Evolutionary conservation across 2,329 filamentous ascomycete genomes (phyloP), one percentile per base, ranked within the genome.

Genomic region (Stagonosporopsis vannaccii): DNA sequence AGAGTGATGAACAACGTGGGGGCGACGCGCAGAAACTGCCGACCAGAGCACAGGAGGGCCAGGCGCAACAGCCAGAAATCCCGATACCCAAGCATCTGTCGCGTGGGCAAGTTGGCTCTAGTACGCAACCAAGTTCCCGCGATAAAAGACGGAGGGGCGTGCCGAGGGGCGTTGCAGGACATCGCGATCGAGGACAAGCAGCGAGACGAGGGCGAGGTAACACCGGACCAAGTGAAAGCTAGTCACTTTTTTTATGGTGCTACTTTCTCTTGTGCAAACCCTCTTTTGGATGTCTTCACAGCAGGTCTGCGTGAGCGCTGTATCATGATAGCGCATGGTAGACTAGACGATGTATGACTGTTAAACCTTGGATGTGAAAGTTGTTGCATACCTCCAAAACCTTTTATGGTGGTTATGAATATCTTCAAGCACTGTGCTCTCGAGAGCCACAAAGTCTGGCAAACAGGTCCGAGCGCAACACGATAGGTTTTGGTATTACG

Each of bases 131-230:
- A 8, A n/a, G 20, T 5, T n/a, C 33, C 22, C 44, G 23, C 15
- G 35, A 22, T 8, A 46, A 39, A 22, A 28, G 11, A 12, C 17
- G 11, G 4, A 35, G 12, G 25, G 22, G 12, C 15, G 7, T 12
- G 28, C 22, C 36, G 12, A 30, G 28, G 11, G 35, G 50, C 15
- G 43, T 20, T 15, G 15, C 28, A 13, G 28, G 50, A 15, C n/a
- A 45, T n/a, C 41, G 49, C n/a, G 49, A 35, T 12, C 45, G 41
- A 40, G 49, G 49, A 11, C 32, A 33, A 23, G 42, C 35, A 9
- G n/a, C 48, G 19, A 44, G 42, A 20, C 22, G 49, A 33, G 41
- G 49, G 15, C 26, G 50, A 41, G 36, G 50, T 8, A 39, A 12
- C 13, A 8, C 28, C 4, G 50, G 46, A 12, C 50, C 46, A 22